These are phyloP conservation scores for Hemileccinum rubropunctum DNA, from an alignment of 768 basidiomycete species.

Conservation along the genomic window DNA sequence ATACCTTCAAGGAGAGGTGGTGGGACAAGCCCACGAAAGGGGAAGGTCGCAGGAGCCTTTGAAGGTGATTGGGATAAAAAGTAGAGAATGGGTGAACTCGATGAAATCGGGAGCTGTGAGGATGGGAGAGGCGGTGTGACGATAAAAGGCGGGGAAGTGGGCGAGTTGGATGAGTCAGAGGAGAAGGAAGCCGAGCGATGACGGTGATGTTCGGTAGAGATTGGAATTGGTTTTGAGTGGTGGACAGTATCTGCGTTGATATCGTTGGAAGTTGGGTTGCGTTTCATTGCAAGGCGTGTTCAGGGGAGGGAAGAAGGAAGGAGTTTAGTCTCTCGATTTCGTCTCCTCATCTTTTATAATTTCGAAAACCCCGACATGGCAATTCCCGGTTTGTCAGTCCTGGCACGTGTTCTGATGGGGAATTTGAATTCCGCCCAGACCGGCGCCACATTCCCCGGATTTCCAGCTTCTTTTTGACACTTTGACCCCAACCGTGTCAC, in stretches of 20 bases:
- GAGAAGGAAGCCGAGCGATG: conserved; percentile 63
- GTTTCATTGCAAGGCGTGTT: conserved; percentile 15
- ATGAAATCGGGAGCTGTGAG: conserved; percentile 48
- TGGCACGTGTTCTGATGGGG: conserved; percentile 16
- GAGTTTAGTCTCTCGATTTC: not conserved
- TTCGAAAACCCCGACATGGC: conserved; percentile 25
- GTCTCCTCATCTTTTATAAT: conserved; percentile 13
- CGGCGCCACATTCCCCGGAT: conserved; percentile 15
- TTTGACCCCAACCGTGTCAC: not conserved
- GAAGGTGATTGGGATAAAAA: conserved; percentile 61
- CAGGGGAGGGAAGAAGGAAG: not conserved
- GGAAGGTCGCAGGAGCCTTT: conserved; percentile 53
- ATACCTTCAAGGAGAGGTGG: conserved; percentile 64
- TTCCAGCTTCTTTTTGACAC: not conserved
- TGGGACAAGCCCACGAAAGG: conserved; percentile 53
- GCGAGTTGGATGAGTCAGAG: conserved; percentile 54
- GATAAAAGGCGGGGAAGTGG: conserved; percentile 51
- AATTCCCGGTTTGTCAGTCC: conserved; percentile 20
- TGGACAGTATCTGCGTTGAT: conserved; percentile 32
- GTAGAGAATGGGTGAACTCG: conserved; percentile 70
- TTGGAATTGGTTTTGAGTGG: conserved; percentile 67
- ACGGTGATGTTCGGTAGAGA: conserved; percentile 44
- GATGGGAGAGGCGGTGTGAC: conserved; percentile 47
- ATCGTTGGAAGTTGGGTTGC: not conserved
- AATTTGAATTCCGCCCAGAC: conserved; percentile 13